Evolutionary conservation across 495 filamentous ascomycete species (phyloP), one percentile per base, ranked within the genome.

Genomic region (Trichoderma virens): DNA sequence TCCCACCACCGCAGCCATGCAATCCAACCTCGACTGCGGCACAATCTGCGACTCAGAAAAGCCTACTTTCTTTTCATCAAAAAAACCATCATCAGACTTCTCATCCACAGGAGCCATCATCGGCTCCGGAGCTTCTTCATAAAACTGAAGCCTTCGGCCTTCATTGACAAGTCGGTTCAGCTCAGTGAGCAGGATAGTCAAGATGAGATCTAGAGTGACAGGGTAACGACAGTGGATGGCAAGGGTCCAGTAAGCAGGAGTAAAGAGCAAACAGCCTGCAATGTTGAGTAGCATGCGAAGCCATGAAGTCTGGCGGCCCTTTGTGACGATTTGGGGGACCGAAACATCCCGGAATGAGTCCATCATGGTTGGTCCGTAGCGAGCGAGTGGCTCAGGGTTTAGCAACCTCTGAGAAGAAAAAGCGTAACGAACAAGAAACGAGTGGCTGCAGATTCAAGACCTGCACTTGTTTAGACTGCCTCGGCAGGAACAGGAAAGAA

Each of bases 81-180:
- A 28, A 16, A 28, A 56, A 5, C 51, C 27, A 9, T 30, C 51
- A 8, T 56, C 51, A 11, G 9, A 9, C 5, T 28, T 56, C 23
- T 56, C 47, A 27, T 56, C 47, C 25, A 25, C 23, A 28, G 51
- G 25, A 31, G 34, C 34, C 34, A 56, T 23, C 13, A 30, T 23
- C 3, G 25, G 51, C 23, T 56, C 51, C 2, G 51, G 51, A 28
- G 51, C 13, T 8, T 56, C 51, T 16, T 56, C 51, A 25, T 56
- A 56, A 18, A 56, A 56, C 25, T 56, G 51, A 28, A 56, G 23
- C 25, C 51, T 56, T 2, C 51, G 51, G 13, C 51, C 51, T 8
- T 56, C 51, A 25, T 56, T 56, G 5, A 56, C 51, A 11, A 56
- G 51, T 16, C 51, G 51, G 27, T 56, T 56, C 51, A 56, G 25